A percentile compares a stretch with the other conserved stretches of the same genome.
Evolutionary conservation across 805 yeast species (phyloP).

Genomic region (Pichia californica): DNA sequence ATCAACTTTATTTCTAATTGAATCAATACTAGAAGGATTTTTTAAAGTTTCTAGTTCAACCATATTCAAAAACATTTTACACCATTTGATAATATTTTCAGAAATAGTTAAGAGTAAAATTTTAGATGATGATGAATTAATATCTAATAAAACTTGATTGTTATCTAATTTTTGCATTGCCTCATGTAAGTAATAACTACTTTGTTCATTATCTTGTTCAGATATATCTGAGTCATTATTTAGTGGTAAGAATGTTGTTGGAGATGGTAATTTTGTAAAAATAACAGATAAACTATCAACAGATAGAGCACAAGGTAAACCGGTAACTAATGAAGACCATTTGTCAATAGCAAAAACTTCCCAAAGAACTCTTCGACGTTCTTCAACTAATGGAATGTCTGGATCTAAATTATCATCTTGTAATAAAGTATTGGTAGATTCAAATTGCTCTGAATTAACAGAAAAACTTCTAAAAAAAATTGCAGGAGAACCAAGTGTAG

Average conservation of each 20-base stretch:
- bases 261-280: conserved; percentile 27
- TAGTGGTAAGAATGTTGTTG: conserved; percentile 20
- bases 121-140: conserved; percentile 22
- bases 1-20: conserved; percentile 21
- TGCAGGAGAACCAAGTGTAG: conserved; percentile 15
- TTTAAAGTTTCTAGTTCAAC: conserved; percentile 24
- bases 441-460: conserved; percentile 5
- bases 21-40: conserved; percentile 13
- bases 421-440: conserved; percentile 9
- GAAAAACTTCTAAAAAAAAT: conserved; percentile 14
- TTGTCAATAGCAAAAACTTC: conserved; percentile 25
- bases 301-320: conserved; percentile 26
- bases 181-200: conserved; percentile 22
- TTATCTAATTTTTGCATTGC: conserved; percentile 26
- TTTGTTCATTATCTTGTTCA: conserved; percentile 7
- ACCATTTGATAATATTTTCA: conserved; percentile 29
- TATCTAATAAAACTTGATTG: conserved; percentile 24
- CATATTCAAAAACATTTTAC: conserved; percentile 25
- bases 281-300: conserved; percentile 23
- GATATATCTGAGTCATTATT: conserved; percentile 6
- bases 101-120: conserved; percentile 24
- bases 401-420: conserved; percentile 21
- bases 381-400: conserved; percentile 24
- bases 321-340: conserved; percentile 28
- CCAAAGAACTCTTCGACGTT: conserved; percentile 29